Evolutionary conservation across 139 green algal species (phyloP).

Genomic region (Coccomyxa sp.): DNA sequence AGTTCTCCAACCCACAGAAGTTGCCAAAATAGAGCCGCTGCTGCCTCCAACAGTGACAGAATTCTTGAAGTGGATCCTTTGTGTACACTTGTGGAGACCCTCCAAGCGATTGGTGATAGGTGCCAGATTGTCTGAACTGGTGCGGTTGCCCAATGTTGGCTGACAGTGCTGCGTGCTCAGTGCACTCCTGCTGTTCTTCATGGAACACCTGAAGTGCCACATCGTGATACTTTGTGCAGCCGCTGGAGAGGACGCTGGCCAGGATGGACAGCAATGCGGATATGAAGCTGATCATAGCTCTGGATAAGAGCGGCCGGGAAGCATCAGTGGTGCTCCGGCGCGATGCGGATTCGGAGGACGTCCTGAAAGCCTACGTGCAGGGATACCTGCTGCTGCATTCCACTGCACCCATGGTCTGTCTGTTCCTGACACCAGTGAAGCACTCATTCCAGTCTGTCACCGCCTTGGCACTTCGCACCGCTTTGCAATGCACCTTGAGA

Average conservation of each 20-base stretch:
- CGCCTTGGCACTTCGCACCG: too few relatives aligned
- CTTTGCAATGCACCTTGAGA: too few relatives aligned
- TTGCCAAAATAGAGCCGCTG: slow-evolving; percentile 33
- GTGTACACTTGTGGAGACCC: neutral
- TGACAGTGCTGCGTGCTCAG: neutral
- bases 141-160: neutral
- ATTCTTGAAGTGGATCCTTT: neutral
- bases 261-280: neutral
- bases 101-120: neutral
- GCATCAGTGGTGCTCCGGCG: neutral
- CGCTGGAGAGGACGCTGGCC: neutral
- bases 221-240: neutral
- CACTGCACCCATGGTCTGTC: neutral
- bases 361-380: neutral
- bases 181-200: too few relatives aligned
- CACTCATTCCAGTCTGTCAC: too few relatives aligned
- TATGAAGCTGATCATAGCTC: neutral
- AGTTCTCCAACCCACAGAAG: slow-evolving; percentile 18
- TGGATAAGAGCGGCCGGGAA: neutral
- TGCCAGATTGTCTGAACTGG: neutral
- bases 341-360: neutral
- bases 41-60: slow-evolving; percentile 26
- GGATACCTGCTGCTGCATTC: neutral
- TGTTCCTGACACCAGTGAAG: neutral
- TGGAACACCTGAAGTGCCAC: too few relatives aligned